Base-by-base conservation (phyloP, 2,329 filamentous ascomycete genomes). In the Ceratocystis albifundus region DNA sequence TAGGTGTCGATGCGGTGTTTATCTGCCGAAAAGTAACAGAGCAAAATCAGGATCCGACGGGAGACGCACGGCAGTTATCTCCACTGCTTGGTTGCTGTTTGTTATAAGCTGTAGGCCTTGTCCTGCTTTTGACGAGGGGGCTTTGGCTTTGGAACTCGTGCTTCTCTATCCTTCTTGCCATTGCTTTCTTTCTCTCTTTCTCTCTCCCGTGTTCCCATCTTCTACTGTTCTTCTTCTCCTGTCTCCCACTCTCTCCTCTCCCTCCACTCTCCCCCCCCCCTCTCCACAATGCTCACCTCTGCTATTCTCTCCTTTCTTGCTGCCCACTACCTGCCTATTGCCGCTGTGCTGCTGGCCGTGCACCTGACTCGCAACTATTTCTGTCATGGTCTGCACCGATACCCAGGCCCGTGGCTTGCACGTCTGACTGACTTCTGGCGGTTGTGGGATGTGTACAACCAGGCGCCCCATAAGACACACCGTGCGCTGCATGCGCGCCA, bases 321-420 rank as follows among this genome's bases (percentile, higher is more conserved):
- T 71, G 76, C 96, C 75, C 93, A 59, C 30, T 59, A 97, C 81
- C 96, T 93, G 92, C 85, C 96, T 77, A 91, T 93, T 36, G 90
- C 96, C 36, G 96, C 91, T 4, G 92, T 92, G 28, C 81, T 96
- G 70, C 96, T 93, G 59, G 96, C 92, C 22, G 92, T 93, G n/a
- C 64, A 20, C 25, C 63, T 69, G 22, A 41, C 36, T 22, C 62
- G 50, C 28, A 69, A 69, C 64, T 66, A 66, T 69, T 77, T 77
- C 61, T 80, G 79, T 70, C 74, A 80, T 63, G 86, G 87, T 4
- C 75, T 90, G 67, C 83, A 86, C 74, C 84, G 81, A 71, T 90
- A 89, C 70, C 89, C 89, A 0, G 89, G 89, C 0, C 88, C 86
- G 0, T 78, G 85, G 66, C 72, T 89, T 53, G 89, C 89, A 22